Evolutionary conservation across 1,284 basidiomycete genomes (phyloP), one percentile per base, ranked within the genome.

Genomic region (Chalciporus piperatoides): DNA sequence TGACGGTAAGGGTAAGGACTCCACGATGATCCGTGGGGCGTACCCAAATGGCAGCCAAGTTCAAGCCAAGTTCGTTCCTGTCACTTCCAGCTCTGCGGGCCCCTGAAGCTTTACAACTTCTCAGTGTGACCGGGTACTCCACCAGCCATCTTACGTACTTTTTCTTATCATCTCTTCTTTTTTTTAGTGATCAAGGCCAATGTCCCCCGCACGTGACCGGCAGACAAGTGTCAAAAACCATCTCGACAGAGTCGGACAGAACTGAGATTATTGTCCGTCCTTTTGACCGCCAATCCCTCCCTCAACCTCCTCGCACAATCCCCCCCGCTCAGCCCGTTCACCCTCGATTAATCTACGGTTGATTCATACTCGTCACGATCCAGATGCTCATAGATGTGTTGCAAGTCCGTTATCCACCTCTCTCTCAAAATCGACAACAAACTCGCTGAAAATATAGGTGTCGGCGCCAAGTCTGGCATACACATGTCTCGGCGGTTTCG

Each of bases 401-500:
- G 45, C 40, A 65, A 51, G 63, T 65, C 24, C 53, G 63, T 65
- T 12, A 17, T 44, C 36, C 17, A 28, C n/a, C 28, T 36, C 9
- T 15, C 14, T 14, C 14, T 17, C 23, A 4, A 6, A 17, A 10
- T 21, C 48, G 8, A 49, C 45, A 24, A 55, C 54, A 60, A 55
- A 58, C 53, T 48, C 39, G 45, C 50, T 44, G 33, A 55, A 24
- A 37, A 30, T 36, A 15, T 58, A 84, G 82, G 68, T 80, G 1
- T 73, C 79, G 6, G 61, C 69, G 12, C 63, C 79, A 0, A 70
- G 76, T n/a, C 57, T 81, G 49, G 78, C 82, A 2, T 92, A 92
- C 64, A 82, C 88, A 30, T 81, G 85, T 53, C 69, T 93, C 0
- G 86, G 88, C 5, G 87, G 84, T n/a, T 91, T 91, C 61, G 79